Evolutionary conservation across 495 filamentous ascomycete species (phyloP), one percentile per base, ranked within the genome.

Genomic region (Xylaria flabelliformis): DNA sequence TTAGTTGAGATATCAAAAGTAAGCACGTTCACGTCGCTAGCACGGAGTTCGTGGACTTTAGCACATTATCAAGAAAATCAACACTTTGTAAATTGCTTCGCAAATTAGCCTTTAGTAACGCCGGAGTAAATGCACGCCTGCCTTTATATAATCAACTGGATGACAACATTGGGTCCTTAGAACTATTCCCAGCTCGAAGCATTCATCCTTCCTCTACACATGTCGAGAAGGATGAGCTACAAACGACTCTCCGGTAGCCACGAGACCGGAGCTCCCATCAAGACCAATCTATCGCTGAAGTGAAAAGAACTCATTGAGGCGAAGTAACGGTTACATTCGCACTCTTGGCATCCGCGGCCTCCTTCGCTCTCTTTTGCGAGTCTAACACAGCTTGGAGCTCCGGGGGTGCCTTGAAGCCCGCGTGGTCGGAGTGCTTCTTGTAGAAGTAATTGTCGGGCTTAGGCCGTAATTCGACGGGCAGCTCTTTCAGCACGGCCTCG

Each of bases 361-460:
- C 84, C 64, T 83, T 70, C 8, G 82, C 83, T n/a, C 66, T 61
- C 75, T 82, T 81, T 72, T 83, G 84, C 10, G 84, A 85, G 72
- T 85, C 85, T 12, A 85, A 62, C 29, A 85, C 84, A 17, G 83
- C 83, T 72, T 84, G 80, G 65, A 86, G 79, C 80, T 83, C 85
- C 7, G 84, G 84, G 24, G 86, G 85, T 7, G 81, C 83, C 72
- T 87, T 88, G 81, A 89, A 89, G 26, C 86, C 87, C 12, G 83
- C 84, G 74, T 89, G 87, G 74, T 88, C 87, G 15, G 85, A 80
- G 77, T 89, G 87, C 80, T 84, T 85, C 81, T 88, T 89, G 79
- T 89, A 89, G 73, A 89, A 97, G 80, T 91, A 94, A 67, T 89
- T 89, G 34, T 90, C 87, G 12, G 88, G 82, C 82, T 89, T 90